phyloP scores from a whole-genome alignment of 2,329 filamentous ascomycete genomes.

The Alternaria burnsii region DNA sequence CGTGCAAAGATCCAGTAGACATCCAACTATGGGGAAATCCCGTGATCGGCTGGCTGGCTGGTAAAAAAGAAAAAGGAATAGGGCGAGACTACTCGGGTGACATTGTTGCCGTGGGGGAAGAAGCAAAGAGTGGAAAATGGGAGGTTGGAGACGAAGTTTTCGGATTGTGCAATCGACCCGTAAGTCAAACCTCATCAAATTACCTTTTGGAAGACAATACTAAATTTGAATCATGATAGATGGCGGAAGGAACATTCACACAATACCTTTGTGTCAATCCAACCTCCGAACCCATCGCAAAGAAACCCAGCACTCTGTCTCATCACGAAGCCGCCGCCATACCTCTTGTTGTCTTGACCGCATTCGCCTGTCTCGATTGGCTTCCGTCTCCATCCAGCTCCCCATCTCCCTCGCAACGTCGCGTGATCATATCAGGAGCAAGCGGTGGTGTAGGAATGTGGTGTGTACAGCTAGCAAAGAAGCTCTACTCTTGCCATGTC shows the following conservation, averaged over 20 bases:
- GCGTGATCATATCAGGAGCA: slow-evolving; percentile 41
- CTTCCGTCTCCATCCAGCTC: slow-evolving; percentile 18
- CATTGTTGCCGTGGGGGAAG: slow-evolving; percentile 45
- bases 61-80: slow-evolving; percentile 47
- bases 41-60: slow-evolving; percentile 38
- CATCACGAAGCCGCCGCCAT: slow-evolving; percentile 39
- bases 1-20: slow-evolving; percentile 49
- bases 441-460: slow-evolving; percentile 47
- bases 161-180: slow-evolving; percentile 33
- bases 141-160: slow-evolving; percentile 35
- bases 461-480: slow-evolving; percentile 52
- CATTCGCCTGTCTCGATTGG: slow-evolving; percentile 45
- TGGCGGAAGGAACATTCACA: slow-evolving; percentile 40
- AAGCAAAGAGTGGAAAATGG: slow-evolving; percentile 29
- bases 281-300: slow-evolving; percentile 32
- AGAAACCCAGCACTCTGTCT: slow-evolving; percentile 30
- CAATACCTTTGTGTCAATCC: slow-evolving; percentile 32
- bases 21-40: slow-evolving; percentile 47
- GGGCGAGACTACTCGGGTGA: slow-evolving; percentile 58
- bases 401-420: slow-evolving; percentile 19
- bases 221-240: slow-evolving; percentile 8
- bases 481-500: slow-evolving; percentile 52
- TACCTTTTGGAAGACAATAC: neutral
- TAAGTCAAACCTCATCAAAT: neutral
- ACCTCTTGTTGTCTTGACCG: slow-evolving; percentile 52